phyloP scores from a whole-genome alignment of 768 basidiomycete species.

The Tylopilus vinaceipallidus region DNA sequence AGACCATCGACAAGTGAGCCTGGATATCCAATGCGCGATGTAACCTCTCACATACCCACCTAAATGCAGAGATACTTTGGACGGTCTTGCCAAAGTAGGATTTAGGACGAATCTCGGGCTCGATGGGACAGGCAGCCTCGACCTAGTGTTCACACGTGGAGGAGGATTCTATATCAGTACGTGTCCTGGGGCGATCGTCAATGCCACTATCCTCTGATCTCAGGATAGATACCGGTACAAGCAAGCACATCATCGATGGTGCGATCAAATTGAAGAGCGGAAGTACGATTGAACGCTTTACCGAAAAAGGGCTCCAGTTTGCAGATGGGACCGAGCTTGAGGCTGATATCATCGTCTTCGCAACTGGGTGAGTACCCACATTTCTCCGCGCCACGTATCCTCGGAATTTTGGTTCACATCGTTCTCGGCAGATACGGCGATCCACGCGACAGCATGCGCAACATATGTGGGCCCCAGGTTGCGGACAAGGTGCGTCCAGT shows the following conservation, averaged over 20 bases:
- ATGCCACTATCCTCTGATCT: not conserved
- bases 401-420: not conserved
- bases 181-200: not conserved
- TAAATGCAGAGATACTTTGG: conserved; percentile 32
- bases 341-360: conserved; percentile 34
- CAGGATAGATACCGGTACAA: conserved; percentile 37
- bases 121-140: conserved; percentile 33
- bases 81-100: conserved; percentile 38
- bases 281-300: conserved; percentile 30
- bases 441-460: conserved; percentile 37
- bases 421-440: conserved; percentile 46
- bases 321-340: conserved; percentile 30
- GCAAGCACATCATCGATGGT: conserved; percentile 44
- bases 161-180: conserved; percentile 44
- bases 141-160: conserved; percentile 23
- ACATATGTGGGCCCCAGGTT: conserved; percentile 46
- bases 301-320: conserved; percentile 29
- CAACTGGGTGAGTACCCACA: conserved; percentile 23
- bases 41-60: not conserved
- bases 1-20: conserved; percentile 29
- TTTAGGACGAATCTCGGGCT: conserved; percentile 38
- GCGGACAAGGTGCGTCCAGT: conserved; percentile 46
- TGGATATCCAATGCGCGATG: no score
- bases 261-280: conserved; percentile 53
- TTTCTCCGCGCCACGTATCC: not conserved